Percentiles rank a stretch among this genome's conserved stretches.
phyloP scores from a whole-genome alignment of 1,139 yeast genomes.

The Pichia sorboxylosa region DNA sequence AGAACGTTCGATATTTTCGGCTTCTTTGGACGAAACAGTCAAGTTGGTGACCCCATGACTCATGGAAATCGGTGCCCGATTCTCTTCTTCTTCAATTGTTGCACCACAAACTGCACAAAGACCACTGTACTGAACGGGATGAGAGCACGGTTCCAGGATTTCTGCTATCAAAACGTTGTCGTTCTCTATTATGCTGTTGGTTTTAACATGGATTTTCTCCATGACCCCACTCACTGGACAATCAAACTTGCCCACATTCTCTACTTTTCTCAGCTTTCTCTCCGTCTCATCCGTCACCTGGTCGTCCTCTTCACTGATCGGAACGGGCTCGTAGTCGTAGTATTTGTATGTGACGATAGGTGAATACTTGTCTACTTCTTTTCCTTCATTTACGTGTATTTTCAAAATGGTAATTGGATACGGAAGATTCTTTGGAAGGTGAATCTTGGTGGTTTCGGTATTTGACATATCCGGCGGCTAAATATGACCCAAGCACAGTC shows the following conservation, averaged over 20 bases:
- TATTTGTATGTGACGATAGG: conserved; percentile 53
- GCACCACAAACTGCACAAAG: conserved; percentile 90
- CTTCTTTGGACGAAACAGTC: conserved; percentile 77
- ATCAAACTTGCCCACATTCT: conserved; percentile 62
- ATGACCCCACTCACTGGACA: conserved; percentile 72
- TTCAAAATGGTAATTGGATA: conserved; percentile 60
- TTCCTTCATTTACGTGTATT: conserved; percentile 35
- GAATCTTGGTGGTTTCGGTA: conserved; percentile 24
- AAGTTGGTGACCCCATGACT: conserved; percentile 83
- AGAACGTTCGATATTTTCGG: conserved; percentile 64
- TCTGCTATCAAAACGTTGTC: conserved; percentile 39
- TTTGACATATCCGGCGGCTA: too few relatives aligned
- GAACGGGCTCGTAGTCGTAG: conserved; percentile 56
- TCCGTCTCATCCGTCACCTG: conserved; percentile 26
- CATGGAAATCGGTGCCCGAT: conserved; percentile 79
- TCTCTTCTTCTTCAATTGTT: conserved; percentile 73
- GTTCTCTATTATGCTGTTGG: conserved; percentile 51
- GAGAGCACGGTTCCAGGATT: conserved; percentile 77
- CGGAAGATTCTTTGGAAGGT: conserved; percentile 46
- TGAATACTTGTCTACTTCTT: conserved; percentile 38
- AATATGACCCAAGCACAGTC: too few relatives aligned
- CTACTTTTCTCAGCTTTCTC: conserved; percentile 30
- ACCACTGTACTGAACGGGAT: conserved; percentile 93
- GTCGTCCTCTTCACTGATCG: conserved; percentile 31
- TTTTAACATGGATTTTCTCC: conserved; percentile 35